Evolutionary conservation across 75 land plant species (phyloP), one percentile per base, ranked within the genome.

Genomic region (Isoetes taiwanensis): DNA sequence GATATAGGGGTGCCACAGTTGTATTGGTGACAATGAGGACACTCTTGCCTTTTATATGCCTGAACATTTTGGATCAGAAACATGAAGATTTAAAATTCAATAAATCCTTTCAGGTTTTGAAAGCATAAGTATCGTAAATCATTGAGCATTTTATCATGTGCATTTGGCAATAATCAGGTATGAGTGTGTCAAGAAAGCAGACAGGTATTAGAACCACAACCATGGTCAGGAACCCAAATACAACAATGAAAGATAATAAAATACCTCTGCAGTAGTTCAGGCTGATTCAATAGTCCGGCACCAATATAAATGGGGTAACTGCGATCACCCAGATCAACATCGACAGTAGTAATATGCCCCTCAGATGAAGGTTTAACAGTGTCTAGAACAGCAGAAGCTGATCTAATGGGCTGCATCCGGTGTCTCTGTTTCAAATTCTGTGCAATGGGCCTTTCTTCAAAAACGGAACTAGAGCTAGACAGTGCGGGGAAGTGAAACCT

Each of bases 251-350:
- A 5, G 23, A 16, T 17, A 43, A 30, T 27, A 27, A 24, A 61
- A 26, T 72, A 87, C 93, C 79, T 86, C 72, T 90, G 97, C 26
- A 90, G 97, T 28, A 90, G 78, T 34, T 90, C 78, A 2, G 84
- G 88, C 17, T 66, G 72, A 30, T 82, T 65, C 28, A 90, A 82
- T 58, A 90, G 56, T 0, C 75, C 84, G 4, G 84, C 66, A 5
- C 94, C 97, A 41, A 90, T 86, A 64, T 86, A 90, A 52, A 90
- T 90, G 3, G 97, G 97, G 62, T 90, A 90, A 59, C 84, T 90
- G 42, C 97, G 84, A 52, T 83, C 61, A 0, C 97, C 94, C 59
- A 90, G 60, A 75, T 90, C 94, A 29, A 90, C 97, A 21, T 83
- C 78, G 23, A 90, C 94, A 17, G 78, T 40, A 0, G 69, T 65